These are phyloP conservation scores for Fusarium sp. DNA, from an alignment of 2,329 filamentous ascomycete species.

Conservation along the genomic window DNA sequence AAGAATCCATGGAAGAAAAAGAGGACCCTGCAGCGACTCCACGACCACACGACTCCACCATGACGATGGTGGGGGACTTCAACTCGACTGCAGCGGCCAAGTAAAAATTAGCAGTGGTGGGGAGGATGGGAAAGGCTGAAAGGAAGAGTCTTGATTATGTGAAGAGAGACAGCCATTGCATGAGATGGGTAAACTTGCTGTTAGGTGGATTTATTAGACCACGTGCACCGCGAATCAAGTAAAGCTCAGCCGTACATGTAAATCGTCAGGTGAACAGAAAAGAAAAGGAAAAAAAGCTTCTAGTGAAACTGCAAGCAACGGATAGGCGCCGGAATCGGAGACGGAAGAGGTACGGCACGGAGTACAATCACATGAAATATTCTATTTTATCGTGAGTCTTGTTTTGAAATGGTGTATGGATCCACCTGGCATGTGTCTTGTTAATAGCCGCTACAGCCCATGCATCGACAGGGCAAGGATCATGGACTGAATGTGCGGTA, in stretches of 20 bases:
- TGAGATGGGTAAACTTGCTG: background rate
- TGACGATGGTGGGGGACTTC: constrained; percentile 26
- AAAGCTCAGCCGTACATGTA: constrained; percentile 6
- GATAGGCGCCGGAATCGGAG: constrained; percentile 27
- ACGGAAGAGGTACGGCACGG: constrained; percentile 23
- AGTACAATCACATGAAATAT: constrained; percentile 30
- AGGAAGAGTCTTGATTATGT: background rate
- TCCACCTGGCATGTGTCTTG: constrained; percentile 30
- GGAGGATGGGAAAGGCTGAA: background rate
- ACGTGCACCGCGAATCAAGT: background rate
- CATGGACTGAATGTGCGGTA: constrained; percentile 25
- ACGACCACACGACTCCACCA: constrained; percentile 37
- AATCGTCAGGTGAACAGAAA: constrained; percentile 29
- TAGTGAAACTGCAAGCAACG: constrained; percentile 15
- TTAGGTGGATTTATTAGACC: background rate
- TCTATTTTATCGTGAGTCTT: constrained; percentile 19
- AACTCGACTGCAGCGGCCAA: background rate
- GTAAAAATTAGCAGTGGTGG: background rate
- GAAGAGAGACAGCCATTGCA: background rate
- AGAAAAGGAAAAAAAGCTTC: constrained; percentile 22
- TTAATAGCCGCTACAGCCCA: constrained; percentile 31
- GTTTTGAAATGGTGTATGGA: constrained; percentile 34
- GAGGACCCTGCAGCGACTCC: constrained; percentile 43
- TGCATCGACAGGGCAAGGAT: constrained; percentile 30
- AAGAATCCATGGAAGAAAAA: constrained; percentile 26